Evolutionary conservation across 371 early-diverging fungal species (phyloP).

Genomic region (Zychaea mexicana): DNA sequence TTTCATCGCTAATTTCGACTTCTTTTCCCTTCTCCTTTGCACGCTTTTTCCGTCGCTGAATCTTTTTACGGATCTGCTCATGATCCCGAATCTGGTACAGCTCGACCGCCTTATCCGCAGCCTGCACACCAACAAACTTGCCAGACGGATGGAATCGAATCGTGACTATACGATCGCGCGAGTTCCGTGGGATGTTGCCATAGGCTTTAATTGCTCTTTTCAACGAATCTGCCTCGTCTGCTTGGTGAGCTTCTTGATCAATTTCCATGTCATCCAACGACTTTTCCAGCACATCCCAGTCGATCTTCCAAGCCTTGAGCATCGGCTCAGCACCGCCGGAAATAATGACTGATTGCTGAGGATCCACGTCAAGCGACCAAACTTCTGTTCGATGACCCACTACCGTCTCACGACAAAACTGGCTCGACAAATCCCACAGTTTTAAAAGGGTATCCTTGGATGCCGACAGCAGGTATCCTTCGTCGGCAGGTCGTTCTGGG

Average conservation of each 20-base stretch:
- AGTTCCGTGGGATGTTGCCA: conserved; percentile 80
- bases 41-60: conserved; percentile 80
- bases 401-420: conserved; percentile 94
- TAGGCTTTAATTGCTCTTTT: conserved; percentile 65
- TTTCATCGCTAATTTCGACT: conserved; percentile 46
- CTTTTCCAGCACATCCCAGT: conserved; percentile 55
- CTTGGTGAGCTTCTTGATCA: conserved; percentile 36
- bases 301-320: conserved; percentile 86
- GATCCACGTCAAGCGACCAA: conserved; percentile 78
- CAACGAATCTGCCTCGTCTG: conserved; percentile 24
- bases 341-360: conserved; percentile 65
- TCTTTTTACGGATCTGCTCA: conserved; percentile 81
- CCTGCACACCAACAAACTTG: conserved; percentile 76
- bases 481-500: conserved; percentile 29
- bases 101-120: conserved; percentile 82
- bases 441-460: conserved; percentile 96
- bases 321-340: conserved; percentile 88
- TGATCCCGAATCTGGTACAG: conserved; percentile 76
- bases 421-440: conserved; percentile 92
- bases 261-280: conserved; percentile 46
- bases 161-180: conserved; percentile 81
- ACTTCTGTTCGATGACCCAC: conserved; percentile 93
- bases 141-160: conserved; percentile 79
- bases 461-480: conserved; percentile 80
- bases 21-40: conserved; percentile 77